Evolutionary conservation across 768 basidiomycete species (phyloP).

Genomic region (Auricularia sp.): DNA sequence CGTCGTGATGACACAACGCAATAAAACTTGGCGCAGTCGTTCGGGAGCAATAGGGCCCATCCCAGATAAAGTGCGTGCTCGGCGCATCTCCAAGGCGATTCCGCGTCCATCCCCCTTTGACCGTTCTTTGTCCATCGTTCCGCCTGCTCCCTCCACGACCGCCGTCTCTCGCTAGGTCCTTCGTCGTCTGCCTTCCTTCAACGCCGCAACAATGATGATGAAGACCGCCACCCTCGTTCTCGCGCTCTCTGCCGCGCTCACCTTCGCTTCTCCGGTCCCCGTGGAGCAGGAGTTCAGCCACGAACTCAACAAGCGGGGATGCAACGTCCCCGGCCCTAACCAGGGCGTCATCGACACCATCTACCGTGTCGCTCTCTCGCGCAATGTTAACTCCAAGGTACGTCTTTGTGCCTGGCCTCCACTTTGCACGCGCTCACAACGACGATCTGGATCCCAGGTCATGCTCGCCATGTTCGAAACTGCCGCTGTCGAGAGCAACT

Average conservation of each 20-base stretch:
- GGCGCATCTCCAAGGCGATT: no score
- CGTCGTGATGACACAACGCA: no score
- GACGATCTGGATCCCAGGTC: neutral
- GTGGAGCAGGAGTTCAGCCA: neutral
- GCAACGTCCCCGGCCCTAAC: neutral
- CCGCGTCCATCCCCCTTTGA: no score
- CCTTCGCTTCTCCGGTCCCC: neutral
- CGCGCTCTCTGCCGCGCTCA: neutral
- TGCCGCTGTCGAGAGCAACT: slow-evolving; percentile 1
- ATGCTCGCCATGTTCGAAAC: slow-evolving; percentile 1
- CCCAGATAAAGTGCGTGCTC: no score
- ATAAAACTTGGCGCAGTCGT: no score
- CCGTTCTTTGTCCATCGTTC: no score
- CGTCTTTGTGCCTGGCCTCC: neutral
- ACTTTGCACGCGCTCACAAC: neutral
- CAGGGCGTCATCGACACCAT: neutral
- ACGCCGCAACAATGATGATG: neutral
- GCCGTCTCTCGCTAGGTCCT: no score
- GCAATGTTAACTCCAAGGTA: neutral
- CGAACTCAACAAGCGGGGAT: neutral
- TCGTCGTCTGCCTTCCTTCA: no score
- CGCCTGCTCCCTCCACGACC: no score
- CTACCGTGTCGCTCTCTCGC: neutral
- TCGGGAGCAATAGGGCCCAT: no score
- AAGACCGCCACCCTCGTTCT: neutral